Base-by-base conservation (phyloP, 306 rosid genomes). In the Amphicarpaea edgeworthii region DNA sequence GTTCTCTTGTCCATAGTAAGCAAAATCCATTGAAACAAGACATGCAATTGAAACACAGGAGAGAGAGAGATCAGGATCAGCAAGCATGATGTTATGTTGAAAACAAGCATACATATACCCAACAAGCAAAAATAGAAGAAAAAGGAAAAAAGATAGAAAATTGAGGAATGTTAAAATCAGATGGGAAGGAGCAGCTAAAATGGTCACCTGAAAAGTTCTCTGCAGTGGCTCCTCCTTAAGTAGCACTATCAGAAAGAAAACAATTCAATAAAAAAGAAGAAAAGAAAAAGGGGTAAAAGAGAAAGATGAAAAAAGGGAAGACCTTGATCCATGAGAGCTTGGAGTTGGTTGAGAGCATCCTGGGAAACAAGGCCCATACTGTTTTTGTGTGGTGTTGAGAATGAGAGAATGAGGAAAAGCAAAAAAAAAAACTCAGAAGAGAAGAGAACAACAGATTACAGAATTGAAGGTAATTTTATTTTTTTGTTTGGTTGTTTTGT, bases 241-340 rank as follows among this genome's bases (percentile, higher is more conserved):
- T 94, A 85, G 62, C 85, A 94, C 49, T 70, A 54, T 42, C 46
- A 20, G 40, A 61, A 73, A 53, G 16, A 67, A 67, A 69, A 6
- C 12, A 80, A 77, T 38, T 54, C 32, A 37, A 58, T 59, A 68
- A 20, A 79, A 60, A 45, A 59, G 28, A 12, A 8, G 19, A 16
- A 75, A 10, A 65, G 69, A 58, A 21, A 23, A 10, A 23, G 12
- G 17, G 2, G 20, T 37, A 17, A n/a, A n/a, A 32, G 40, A 72
- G 46, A 55, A 57, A 54, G 50, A 38, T 11, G 68, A 50, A n/a
- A 61, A 23, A 82, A 76, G 79, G 46, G 57, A 40, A 61, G 75
- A 94, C 98, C 96, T 83, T 82, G 91, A 86, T 90, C 93, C 86
- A 94, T 86, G 68, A 90, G 83, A 82, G 87, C 88, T 68, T 73